A percentile compares a stretch with the other conserved stretches of the same genome.
Conservation (phyloP, 768 basidiomycete genomes). For the Gloeophyllum trabeum region DNA sequence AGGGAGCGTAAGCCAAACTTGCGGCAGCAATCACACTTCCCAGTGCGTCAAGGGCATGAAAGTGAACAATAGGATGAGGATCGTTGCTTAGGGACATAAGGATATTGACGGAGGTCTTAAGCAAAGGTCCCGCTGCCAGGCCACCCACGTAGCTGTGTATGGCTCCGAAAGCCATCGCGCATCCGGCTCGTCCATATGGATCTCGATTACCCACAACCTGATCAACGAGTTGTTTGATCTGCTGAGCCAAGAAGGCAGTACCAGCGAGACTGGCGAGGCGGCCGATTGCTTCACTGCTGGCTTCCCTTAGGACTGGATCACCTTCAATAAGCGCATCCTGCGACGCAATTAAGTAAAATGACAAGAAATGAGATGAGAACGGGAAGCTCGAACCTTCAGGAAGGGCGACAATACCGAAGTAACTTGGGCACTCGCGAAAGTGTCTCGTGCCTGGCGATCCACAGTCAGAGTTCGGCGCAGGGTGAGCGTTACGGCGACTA, state of each 20-base stretch:
- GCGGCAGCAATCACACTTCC: constrained; percentile 85
- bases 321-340: constrained; percentile 77
- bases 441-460: constrained; percentile 50
- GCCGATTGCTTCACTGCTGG: constrained; percentile 83
- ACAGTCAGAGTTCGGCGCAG: constrained; percentile 38
- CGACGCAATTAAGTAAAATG: too few relatives aligned
- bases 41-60: constrained; percentile 81
- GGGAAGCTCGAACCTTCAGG: constrained; percentile 51
- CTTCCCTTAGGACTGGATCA: constrained; percentile 63
- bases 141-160: constrained; percentile 90
- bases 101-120: constrained; percentile 93
- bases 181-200: constrained; percentile 86
- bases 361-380: constrained; percentile 1
- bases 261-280: constrained; percentile 76
- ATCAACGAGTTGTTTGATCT: constrained; percentile 86
- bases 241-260: constrained; percentile 71
- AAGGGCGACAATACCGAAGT: constrained; percentile 54
- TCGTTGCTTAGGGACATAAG: constrained; percentile 92
- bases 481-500: constrained; percentile 61
- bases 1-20: constrained; percentile 84
- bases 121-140: constrained; percentile 84
- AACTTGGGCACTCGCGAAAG: constrained; percentile 54
- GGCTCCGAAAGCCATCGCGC: constrained; percentile 84
- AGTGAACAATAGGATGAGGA: constrained; percentile 94
- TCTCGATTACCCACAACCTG: constrained; percentile 92